These are phyloP conservation scores for Pleurotus tuber-regium DNA, from an alignment of 768 basidiomycete species.

Conservation along the genomic window DNA sequence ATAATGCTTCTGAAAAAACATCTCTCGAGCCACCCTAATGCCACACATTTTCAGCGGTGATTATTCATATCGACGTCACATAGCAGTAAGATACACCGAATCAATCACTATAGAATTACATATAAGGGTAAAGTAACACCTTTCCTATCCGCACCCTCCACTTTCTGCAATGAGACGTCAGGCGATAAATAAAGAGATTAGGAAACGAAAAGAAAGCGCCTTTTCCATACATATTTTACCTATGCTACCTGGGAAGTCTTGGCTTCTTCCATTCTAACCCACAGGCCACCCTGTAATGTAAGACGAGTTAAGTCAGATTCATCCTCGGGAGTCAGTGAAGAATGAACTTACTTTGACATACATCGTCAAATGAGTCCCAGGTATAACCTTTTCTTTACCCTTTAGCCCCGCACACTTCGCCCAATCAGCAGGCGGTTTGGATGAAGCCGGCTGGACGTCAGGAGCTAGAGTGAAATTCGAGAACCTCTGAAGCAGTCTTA, in stretches of 20 bases:
- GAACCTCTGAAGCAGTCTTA: slow-evolving; percentile 57
- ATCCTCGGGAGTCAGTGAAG: too few relatives aligned
- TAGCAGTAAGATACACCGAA: neutral
- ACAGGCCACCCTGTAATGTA: slow-evolving; percentile 2
- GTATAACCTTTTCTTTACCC: slow-evolving; percentile 43
- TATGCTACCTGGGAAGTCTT: neutral
- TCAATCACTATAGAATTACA: neutral
- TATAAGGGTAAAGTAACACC: neutral
- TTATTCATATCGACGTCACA: too few relatives aligned
- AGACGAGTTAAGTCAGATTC: too few relatives aligned
- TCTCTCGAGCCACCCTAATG: too few relatives aligned
- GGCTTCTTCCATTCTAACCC: slow-evolving; percentile 8
- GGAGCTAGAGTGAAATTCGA: slow-evolving; percentile 40
- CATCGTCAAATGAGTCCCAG: slow-evolving; percentile 53
- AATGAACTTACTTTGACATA: slow-evolving; percentile 42
- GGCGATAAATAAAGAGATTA: neutral
- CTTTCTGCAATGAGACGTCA: neutral
- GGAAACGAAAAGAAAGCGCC: neutral
- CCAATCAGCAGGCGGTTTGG: slow-evolving; percentile 47
- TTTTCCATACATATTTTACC: neutral
- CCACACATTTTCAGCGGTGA: too few relatives aligned
- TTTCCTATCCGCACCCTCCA: neutral
- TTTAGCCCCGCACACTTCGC: slow-evolving; percentile 32
- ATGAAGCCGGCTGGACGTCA: slow-evolving; percentile 40
- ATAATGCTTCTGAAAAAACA: too few relatives aligned